phyloP scores from a whole-genome alignment of 2,329 filamentous ascomycete genomes.

The Leptosphaerulina australis region DNA sequence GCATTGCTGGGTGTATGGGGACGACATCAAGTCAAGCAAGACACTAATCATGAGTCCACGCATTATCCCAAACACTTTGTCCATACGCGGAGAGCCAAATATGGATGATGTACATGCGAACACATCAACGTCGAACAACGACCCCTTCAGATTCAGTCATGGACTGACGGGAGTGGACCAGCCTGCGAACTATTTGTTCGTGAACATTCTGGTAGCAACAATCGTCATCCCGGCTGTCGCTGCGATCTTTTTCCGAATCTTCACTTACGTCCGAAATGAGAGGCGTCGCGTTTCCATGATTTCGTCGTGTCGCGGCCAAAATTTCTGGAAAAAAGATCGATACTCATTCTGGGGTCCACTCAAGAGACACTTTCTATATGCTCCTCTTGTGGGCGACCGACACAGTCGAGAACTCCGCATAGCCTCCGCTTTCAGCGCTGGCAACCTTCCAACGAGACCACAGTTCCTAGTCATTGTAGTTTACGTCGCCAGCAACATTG shows the following conservation, averaged over 20 bases:
- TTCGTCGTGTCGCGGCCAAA: conserved; percentile 12
- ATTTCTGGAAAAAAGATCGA: conserved; percentile 22
- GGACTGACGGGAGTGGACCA: conserved; percentile 54
- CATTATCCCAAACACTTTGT: not conserved
- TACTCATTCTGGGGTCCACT: conserved; percentile 29
- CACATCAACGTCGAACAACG: conserved; percentile 11
- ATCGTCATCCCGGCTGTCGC: conserved; percentile 12
- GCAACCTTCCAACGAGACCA: conserved; percentile 49
- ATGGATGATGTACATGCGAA: conserved; percentile 17
- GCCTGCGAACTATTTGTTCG: conserved; percentile 49
- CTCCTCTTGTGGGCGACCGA: conserved; percentile 48
- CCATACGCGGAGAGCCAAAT: not conserved
- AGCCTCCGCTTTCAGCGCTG: conserved; percentile 49
- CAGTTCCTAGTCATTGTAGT: conserved; percentile 50
- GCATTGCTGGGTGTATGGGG: not conserved
- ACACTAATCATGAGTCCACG: not conserved
- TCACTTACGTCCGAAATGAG: conserved; percentile 13
- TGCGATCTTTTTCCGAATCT: conserved; percentile 13
- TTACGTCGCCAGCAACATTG: conserved; percentile 50
- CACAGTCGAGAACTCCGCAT: conserved; percentile 48
- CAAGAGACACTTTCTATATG: conserved; percentile 50
- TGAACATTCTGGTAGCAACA: conserved; percentile 22
- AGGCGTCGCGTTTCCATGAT: conserved; percentile 17
- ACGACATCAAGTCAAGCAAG: no score
- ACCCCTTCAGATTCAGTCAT: conserved; percentile 44